phyloP scores from a whole-genome alignment of 495 filamentous ascomycete species.

The Trichoderma asperelloides region DNA sequence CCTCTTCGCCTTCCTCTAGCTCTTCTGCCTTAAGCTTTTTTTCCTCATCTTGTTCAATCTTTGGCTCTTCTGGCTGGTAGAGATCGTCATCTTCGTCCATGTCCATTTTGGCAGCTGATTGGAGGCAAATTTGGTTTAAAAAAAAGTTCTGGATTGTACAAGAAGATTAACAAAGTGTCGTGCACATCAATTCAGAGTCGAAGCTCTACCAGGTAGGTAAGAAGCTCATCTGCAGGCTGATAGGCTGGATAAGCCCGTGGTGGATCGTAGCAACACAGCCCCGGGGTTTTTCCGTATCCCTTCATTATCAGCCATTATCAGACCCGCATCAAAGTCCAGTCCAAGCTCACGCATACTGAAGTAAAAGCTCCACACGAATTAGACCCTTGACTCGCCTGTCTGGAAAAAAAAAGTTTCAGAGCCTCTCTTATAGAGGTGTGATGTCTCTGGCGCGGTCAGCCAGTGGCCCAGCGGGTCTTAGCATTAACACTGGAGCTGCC shows the following conservation, averaged over 20 bases:
- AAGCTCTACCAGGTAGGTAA: neutral
- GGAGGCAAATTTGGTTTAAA: neutral
- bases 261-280: neutral
- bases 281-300: neutral
- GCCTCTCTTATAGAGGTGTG: conserved; percentile 1
- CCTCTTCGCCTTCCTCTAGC: conserved; percentile 50
- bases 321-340: neutral
- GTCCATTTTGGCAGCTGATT: conserved; percentile 37
- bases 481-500: conserved; percentile 68
- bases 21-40: conserved; percentile 31
- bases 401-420: neutral
- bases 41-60: conserved; percentile 17
- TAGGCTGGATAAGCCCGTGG: neutral
- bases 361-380: conserved; percentile 6
- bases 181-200: neutral
- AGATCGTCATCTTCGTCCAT: conserved; percentile 64
- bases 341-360: neutral
- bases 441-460: conserved; percentile 49
- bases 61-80: conserved; percentile 46
- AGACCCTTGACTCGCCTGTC: neutral
- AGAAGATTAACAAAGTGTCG: neutral
- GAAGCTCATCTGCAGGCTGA: neutral
- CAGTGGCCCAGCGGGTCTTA: conserved; percentile 60
- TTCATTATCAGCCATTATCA: neutral
- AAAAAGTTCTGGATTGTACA: neutral